A percentile compares a stretch with the other conserved stretches of the same genome.
These are phyloP conservation scores for Penicillium cataractarum DNA, from an alignment of 495 filamentous ascomycete species.

Conservation along the genomic window DNA sequence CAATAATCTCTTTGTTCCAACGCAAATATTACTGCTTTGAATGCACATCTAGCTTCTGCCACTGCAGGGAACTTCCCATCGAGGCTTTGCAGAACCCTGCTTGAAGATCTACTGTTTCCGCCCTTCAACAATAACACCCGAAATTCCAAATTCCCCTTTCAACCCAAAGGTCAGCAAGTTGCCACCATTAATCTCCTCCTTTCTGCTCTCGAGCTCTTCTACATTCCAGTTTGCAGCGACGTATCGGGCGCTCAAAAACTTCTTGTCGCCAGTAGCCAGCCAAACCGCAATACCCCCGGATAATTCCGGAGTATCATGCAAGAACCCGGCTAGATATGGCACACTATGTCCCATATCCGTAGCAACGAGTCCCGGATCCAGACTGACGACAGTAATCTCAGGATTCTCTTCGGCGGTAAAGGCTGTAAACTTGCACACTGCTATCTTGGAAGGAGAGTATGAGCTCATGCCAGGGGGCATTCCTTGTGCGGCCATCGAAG, in stretches of 20 bases:
- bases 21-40: neutral
- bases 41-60: neutral
- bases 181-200: constrained; percentile 43
- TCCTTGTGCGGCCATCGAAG: constrained; percentile 31
- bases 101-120: neutral
- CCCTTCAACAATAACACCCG: constrained; percentile 4
- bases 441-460: constrained; percentile 45
- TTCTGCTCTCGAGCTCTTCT: constrained; percentile 42
- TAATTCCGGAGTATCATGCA: constrained; percentile 38
- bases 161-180: constrained; percentile 33
- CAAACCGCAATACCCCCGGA: constrained; percentile 45
- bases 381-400: constrained; percentile 36
- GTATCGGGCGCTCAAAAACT: constrained; percentile 46
- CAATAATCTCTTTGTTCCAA: no score
- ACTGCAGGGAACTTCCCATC: neutral
- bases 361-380: constrained; percentile 45
- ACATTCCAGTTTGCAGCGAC: constrained; percentile 50
- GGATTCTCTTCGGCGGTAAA: constrained; percentile 39
- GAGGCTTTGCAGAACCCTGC: neutral
- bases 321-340: constrained; percentile 30
- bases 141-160: constrained; percentile 7
- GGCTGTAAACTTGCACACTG: constrained; percentile 31
- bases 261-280: constrained; percentile 38
- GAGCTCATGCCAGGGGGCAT: constrained; percentile 35
- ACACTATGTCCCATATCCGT: constrained; percentile 36